These are phyloP conservation scores for Sporothrix variecibatus DNA, from an alignment of 2,329 filamentous ascomycete species.

Conservation along the genomic window DNA sequence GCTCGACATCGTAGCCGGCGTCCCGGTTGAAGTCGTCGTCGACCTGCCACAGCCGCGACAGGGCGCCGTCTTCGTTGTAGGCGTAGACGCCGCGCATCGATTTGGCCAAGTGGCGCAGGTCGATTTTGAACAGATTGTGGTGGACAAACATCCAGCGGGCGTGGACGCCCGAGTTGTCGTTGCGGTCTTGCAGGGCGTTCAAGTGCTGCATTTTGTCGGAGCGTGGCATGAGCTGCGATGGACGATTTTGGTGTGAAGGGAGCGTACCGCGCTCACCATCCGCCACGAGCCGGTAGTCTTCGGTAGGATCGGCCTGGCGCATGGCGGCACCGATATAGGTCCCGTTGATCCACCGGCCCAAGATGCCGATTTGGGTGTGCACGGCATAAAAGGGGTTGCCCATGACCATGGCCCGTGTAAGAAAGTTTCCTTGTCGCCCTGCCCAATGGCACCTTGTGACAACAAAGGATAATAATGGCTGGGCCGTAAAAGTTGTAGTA, in stretches of 20 bases:
- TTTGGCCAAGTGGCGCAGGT: conserved; percentile 36
- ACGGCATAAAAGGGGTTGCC: conserved; percentile 45
- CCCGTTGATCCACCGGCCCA: conserved; percentile 39
- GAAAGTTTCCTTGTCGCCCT: conserved; percentile 54
- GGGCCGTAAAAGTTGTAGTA: conserved; percentile 61
- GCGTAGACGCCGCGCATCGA: conserved; percentile 31
- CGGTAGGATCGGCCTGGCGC: conserved; percentile 38
- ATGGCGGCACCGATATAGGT: conserved; percentile 35
- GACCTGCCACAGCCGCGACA: conserved; percentile 37
- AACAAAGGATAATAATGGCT: conserved; percentile 52
- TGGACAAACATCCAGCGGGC: conserved; percentile 41
- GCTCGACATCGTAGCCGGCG: conserved; percentile 41
- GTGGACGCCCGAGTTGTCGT: not conserved
- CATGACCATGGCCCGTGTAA: conserved; percentile 48
- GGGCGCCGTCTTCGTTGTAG: conserved; percentile 32
- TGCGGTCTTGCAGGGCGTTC: not conserved
- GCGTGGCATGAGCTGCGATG: too few species aligned
- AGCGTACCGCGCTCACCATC: not conserved
- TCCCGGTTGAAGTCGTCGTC: conserved; percentile 32
- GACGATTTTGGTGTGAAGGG: too few species aligned
- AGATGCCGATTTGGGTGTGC: conserved; percentile 36
- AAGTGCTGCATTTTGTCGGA: not conserved
- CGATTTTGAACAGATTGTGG: conserved; percentile 43
- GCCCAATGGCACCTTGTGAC: conserved; percentile 45
- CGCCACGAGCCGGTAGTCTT: conserved; percentile 34